Evolutionary conservation across 2,329 filamentous ascomycete genomes (phyloP).

Genomic region (Bretziella fagacearum): DNA sequence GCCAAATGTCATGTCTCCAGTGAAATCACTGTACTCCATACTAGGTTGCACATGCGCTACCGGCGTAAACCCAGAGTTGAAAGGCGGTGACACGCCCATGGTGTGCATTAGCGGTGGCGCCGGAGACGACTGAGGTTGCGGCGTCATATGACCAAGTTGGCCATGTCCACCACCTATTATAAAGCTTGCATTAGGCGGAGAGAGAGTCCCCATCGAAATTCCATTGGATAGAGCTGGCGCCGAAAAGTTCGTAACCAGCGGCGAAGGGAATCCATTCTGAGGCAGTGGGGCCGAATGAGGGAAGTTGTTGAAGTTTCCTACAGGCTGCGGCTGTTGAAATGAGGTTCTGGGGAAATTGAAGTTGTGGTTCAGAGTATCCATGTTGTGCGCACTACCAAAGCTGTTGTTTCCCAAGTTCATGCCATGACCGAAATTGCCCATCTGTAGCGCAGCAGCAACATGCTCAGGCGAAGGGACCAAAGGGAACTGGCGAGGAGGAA

Average conservation of each 20-base stretch:
- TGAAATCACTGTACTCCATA: neutral
- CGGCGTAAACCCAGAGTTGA: neutral
- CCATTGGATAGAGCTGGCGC: neutral
- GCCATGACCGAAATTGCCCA: no score
- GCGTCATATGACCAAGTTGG: neutral
- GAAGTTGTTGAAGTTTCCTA: neutral
- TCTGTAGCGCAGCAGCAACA: neutral
- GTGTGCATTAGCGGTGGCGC: neutral
- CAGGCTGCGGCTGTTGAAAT: neutral
- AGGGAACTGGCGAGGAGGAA: slow-evolving; percentile 24
- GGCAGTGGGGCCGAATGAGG: neutral
- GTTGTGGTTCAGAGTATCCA: neutral
- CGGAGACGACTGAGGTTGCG: slow-evolving; percentile 5
- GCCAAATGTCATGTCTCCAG: no score
- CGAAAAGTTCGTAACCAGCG: neutral
- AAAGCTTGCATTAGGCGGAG: neutral
- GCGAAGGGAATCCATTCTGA: neutral
- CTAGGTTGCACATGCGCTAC: neutral
- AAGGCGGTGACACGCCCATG: neutral
- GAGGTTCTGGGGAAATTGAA: neutral
- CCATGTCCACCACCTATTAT: neutral
- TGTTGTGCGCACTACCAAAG: no score
- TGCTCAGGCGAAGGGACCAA: neutral
- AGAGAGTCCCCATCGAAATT: neutral
- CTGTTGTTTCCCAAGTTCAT: no score